Base-by-base conservation (phyloP, 2,329 filamentous ascomycete species). In the Rutstroemia sp. region DNA sequence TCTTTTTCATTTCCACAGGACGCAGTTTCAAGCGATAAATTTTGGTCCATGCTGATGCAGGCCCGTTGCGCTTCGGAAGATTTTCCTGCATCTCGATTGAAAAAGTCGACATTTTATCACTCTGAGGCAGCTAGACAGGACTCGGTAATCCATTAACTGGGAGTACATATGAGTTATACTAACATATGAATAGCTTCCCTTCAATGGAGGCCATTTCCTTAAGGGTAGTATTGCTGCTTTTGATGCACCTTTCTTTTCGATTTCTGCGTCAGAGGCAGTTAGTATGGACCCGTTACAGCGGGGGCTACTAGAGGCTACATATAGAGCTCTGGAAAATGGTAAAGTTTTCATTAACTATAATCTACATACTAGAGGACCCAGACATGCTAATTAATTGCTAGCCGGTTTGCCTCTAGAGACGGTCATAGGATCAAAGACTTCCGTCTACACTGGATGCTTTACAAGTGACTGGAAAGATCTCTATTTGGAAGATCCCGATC, bases 1-100 rank as follows among this genome's bases (percentile, higher is more conserved):
- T 75, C 74, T 6, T 74, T 78, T 45, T 72, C 77, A 9, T 80
- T 81, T 49, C 78, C 79, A 3, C 78, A 77, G 3, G 67, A 73
- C 16, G 77, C 76, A 5, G 72, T 67, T 2, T 71, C 71, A 3
- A 71, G 63, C 27, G 23, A 23, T 23, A 23, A 4, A 4, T 23
- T 23, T 23, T 23, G 23, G 23, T 23, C 23, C 3, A 23, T 23
- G 23, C 23, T 23, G 23, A 23, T 23, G 23, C 23, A 23, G 23
- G 23, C 23, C 23, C 23, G 23, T 23, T 23, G 23, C 23, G 23
- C 23, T 23, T 23, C 23, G 23, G 23, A 23, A 23, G 23, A 23
- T 23, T 62, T 72, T 19, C 70, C 69, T 5, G n/a, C 41, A 12
- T 47, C 58, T 18, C 74, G 79, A 3, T 72, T 81, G 58, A 79